phyloP scores from a whole-genome alignment of 495 filamentous ascomycete genomes.

The Aspergillus bridgeri region DNA sequence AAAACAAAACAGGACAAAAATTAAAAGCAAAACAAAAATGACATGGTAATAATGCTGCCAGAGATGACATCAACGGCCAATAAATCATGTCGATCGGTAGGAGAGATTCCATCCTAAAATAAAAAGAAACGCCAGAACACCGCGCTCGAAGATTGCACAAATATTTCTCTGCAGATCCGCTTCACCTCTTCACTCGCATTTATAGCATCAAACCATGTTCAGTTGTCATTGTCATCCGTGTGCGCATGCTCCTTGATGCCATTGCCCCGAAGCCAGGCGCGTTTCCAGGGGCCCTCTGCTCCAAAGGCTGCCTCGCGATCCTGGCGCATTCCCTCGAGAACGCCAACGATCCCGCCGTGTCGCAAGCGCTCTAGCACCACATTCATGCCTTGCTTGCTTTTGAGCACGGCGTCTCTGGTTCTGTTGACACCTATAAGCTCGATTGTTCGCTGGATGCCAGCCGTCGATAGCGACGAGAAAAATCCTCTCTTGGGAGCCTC shows the following conservation, averaged over 20 bases:
- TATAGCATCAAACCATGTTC: conserved; percentile 1
- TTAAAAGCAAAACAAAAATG: background rate
- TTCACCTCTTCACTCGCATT: background rate
- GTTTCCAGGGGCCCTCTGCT: conserved; percentile 46
- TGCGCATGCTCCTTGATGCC: conserved; percentile 21
- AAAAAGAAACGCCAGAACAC: conserved; percentile 33
- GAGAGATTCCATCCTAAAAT: conserved; percentile 26
- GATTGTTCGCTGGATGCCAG: conserved; percentile 81
- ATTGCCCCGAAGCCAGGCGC: conserved; percentile 42
- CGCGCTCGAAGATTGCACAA: conserved; percentile 29
- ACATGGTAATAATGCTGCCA: background rate
- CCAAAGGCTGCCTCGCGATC: conserved; percentile 55
- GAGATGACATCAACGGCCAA: background rate
- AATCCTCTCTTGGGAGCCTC: conserved; percentile 58
- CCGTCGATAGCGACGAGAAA: conserved; percentile 71
- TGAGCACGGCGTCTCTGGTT: conserved; percentile 76
- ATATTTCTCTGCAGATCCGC: conserved; percentile 7
- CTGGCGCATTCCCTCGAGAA: conserved; percentile 78
- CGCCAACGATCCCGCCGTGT: conserved; percentile 75
- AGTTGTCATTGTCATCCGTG: conserved; percentile 32
- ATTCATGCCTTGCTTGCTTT: conserved; percentile 92
- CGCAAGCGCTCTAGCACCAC: conserved; percentile 86
- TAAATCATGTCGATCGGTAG: conserved; percentile 4
- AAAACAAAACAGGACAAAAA: conserved; percentile 11
- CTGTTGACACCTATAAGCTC: conserved; percentile 82